Evolutionary conservation across 1,284 basidiomycete genomes (phyloP), one percentile per base, ranked within the genome.

Genomic region (Serendipita sp.): DNA sequence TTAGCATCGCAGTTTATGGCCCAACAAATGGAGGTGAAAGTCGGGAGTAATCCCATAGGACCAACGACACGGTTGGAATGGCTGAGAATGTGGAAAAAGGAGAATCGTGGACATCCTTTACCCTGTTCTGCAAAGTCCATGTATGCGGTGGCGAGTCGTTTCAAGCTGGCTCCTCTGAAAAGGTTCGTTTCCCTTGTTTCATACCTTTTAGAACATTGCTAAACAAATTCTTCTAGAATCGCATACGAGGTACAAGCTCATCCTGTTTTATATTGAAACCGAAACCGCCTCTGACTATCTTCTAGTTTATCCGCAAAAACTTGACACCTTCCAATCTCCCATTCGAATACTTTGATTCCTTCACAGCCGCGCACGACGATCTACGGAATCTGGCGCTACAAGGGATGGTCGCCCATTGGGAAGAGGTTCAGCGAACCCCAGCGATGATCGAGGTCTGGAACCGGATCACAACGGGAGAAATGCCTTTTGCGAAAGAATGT

Each of bases 361-460:
- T 58, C 34, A 58, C 53, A 3, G 53, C 53, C 2, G 53, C 53
- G 15, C 53, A 58, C 32, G 53, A 58, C 32, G 53, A 58, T 10
- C 53, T 58, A 34, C 53, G 53, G 17, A 58, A 58, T 32, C 53
- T 58, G 10, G 53, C 53, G 10, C n/a, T 58, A 29, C 53, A 58
- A 58, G 53, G 53, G 32, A 58, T 58, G 53, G 53, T 58, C 29
- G 32, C 53, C 4, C 53, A 58, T 35, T 58, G 53, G 53, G 38
- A 41, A 29, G 53, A 58, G n/a, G 53, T 58, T 10, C 53, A 58
- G 32, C 53, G 53, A n/a, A 30, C 53, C 8, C 53, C 53, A 12
- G 53, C 53, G 15, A 58, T 58, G 53, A 58, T 58, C 17, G 53
- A 58, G 32, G 53, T 58, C n/a, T 58, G 53, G 53, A 58, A 58